Percentiles rank a stretch among this genome's conserved stretches.
Evolutionary conservation across 2,329 filamentous ascomycete genomes (phyloP).

Genomic region (Scedosporium apiospermum): DNA sequence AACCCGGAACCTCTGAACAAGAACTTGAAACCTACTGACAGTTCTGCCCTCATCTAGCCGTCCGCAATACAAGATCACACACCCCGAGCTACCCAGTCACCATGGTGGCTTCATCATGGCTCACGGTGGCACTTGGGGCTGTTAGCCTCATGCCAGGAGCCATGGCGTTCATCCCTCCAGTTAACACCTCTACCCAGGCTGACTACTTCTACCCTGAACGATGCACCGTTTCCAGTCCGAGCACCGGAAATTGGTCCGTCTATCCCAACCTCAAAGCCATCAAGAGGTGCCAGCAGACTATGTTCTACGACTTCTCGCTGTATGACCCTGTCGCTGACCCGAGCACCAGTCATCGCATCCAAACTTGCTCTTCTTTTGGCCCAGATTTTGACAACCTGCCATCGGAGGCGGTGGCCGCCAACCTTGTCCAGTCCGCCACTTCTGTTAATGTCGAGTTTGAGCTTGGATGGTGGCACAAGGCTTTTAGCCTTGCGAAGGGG

Average conservation of each 20-base stretch:
- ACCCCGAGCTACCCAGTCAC: too few species aligned
- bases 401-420: background rate
- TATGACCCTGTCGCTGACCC: constrained; percentile 22
- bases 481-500: constrained; percentile 11
- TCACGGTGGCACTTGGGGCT: background rate
- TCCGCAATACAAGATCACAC: too few species aligned
- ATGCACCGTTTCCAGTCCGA: constrained; percentile 14
- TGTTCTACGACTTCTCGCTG: constrained; percentile 25
- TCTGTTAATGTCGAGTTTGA: constrained; percentile 13
- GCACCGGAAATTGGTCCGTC: constrained; percentile 16
- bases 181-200: background rate
- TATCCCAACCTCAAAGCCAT: constrained; percentile 17
- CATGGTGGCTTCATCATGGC: background rate
- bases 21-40: too few species aligned
- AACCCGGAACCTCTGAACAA: too few species aligned
- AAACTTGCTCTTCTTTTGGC: constrained; percentile 16
- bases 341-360: constrained; percentile 18
- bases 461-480: constrained; percentile 18
- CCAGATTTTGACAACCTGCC: constrained; percentile 10
- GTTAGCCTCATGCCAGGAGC: background rate
- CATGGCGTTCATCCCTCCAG: background rate
- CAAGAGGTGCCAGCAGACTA: constrained; percentile 17
- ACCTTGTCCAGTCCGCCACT: constrained; percentile 7
- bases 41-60: too few species aligned
- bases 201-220: constrained; percentile 11